These are phyloP conservation scores for Populus hybrid DNA, from an alignment of 441 rosid genomes.

Conservation along the genomic window DNA sequence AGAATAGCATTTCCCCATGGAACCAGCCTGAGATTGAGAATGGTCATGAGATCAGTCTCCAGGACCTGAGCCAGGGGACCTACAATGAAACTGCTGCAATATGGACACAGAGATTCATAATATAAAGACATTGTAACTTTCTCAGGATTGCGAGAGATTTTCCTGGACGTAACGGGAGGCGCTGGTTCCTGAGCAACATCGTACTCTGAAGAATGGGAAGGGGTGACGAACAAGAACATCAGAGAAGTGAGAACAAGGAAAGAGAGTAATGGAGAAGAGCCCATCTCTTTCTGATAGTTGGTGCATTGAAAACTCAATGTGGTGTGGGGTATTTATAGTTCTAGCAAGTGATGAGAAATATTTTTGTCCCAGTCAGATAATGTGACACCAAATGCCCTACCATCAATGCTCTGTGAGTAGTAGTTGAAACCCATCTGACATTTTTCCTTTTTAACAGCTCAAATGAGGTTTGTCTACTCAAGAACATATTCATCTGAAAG, in stretches of 20 bases:
- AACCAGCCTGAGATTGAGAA: slow-evolving; percentile 10
- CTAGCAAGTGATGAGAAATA: not conserved
- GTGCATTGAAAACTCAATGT: not conserved
- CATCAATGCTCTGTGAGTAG: not conserved
- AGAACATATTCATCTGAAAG: not conserved
- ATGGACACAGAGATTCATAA: slow-evolving; percentile 13
- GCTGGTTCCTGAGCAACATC: not conserved
- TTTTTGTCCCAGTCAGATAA: not conserved
- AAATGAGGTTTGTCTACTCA: too few species aligned
- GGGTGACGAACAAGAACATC: not conserved
- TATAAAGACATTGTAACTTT: slow-evolving; percentile 12
- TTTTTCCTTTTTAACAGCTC: not conserved
- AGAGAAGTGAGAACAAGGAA: not conserved
- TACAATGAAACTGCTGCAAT: slow-evolving; percentile 2
- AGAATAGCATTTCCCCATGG: slow-evolving; percentile 18
- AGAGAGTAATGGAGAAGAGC: not conserved
- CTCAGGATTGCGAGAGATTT: not conserved
- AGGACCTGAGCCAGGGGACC: not conserved
- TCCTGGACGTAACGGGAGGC: not conserved
- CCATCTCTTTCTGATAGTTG: not conserved
- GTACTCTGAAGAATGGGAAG: not conserved
- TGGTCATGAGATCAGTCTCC: slow-evolving; percentile 13
- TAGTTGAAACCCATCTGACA: not conserved
- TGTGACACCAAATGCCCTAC: not conserved
- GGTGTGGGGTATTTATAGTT: not conserved